Conservation (phyloP, 176 grass and related monocot genomes). For the Rhipidocladum racemiflorum region DNA sequence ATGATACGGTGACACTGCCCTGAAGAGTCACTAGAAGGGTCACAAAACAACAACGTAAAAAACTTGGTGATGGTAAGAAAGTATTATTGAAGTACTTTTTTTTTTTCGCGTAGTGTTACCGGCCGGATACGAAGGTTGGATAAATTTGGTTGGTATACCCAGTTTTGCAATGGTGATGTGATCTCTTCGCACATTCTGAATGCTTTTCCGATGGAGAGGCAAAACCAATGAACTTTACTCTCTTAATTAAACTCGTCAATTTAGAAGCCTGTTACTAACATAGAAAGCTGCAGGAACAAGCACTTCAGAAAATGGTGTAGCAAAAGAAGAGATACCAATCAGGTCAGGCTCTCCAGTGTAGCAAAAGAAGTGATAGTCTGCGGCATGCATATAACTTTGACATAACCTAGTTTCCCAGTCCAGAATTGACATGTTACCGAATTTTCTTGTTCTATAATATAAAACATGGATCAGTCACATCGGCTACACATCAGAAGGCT, state of each 20-base stretch:
- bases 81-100: neutral
- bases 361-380: neutral
- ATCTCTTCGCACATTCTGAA: neutral
- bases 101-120: neutral
- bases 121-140: neutral
- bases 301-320: neutral
- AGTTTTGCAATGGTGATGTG: neutral
- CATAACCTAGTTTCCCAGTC: neutral
- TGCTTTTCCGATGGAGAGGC: neutral
- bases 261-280: neutral
- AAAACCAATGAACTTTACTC: neutral
- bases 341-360: neutral
- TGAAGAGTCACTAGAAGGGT: neutral
- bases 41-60: neutral
- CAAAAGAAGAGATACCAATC: neutral
- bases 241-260: neutral
- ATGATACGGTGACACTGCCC: too few relatives aligned
- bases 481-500: conserved; percentile 9
- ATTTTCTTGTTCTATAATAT: neutral
- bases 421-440: neutral
- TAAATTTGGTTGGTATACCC: neutral
- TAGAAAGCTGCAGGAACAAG: neutral
- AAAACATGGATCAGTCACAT: neutral
- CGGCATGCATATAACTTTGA: neutral
- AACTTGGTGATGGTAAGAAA: neutral